These are phyloP conservation scores for Wickerhamiella vanderwaltii DNA, from an alignment of 805 yeast genomes.

Conservation along the genomic window DNA sequence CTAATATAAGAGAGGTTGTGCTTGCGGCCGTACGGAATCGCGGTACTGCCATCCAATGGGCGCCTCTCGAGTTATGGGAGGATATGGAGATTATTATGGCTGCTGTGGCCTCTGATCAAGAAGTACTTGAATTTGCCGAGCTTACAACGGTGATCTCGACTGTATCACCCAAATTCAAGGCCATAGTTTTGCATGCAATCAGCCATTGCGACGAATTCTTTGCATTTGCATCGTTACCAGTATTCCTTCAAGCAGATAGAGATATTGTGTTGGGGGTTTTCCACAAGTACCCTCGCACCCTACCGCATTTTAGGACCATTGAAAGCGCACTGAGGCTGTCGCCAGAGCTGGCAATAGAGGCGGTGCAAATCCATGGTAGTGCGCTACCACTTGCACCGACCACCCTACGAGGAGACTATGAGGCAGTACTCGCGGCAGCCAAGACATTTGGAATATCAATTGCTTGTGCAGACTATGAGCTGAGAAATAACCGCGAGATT, in stretches of 20 bases:
- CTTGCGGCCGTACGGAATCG: conserved; percentile 3
- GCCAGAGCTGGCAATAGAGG: conserved; percentile 1
- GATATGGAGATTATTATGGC: background rate
- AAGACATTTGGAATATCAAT: background rate
- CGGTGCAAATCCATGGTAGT: background rate
- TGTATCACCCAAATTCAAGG: background rate
- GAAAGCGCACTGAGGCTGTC: background rate
- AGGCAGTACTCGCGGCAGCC: background rate
- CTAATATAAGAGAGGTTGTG: background rate
- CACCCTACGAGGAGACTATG: background rate
- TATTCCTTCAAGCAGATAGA: background rate
- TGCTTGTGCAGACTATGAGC: background rate
- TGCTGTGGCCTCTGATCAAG: background rate
- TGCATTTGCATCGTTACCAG: background rate
- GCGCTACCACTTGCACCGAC: background rate
- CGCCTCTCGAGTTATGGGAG: background rate
- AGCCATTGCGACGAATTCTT: background rate
- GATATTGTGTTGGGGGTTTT: conserved; percentile 7
- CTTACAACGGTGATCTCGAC: background rate
- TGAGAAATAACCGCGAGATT: background rate
- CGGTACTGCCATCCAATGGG: background rate
- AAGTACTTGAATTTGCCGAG: background rate
- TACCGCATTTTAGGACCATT: background rate
- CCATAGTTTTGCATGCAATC: background rate
- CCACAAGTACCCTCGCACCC: background rate